phyloP scores from a whole-genome alignment of 768 basidiomycete species.

The Phlebiopsis gigantea region DNA sequence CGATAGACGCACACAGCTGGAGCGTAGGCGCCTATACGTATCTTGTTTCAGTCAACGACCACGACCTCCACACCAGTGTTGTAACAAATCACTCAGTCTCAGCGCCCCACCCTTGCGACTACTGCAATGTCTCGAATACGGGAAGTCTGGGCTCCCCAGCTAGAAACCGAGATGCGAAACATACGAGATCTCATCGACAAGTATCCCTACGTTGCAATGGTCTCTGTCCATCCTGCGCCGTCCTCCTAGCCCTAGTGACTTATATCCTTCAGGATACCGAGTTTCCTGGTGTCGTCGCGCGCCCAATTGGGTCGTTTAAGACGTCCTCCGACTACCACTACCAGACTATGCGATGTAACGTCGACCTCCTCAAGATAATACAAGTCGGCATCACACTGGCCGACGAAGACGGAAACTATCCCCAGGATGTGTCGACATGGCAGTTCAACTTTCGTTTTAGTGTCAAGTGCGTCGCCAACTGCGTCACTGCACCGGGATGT shows the following conservation, averaged over 20 bases:
- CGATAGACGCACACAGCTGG: not conserved
- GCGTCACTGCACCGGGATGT: not conserved
- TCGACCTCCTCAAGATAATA: constrained; percentile 95
- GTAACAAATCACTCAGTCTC: not conserved
- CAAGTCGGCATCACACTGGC: constrained; percentile 94
- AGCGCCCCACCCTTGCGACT: not conserved
- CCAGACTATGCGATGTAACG: constrained; percentile 99
- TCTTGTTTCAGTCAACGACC: constrained; percentile 5
- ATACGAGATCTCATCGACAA: constrained; percentile 84
- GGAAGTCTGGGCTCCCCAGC: constrained; percentile 93
- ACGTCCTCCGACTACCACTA: constrained; percentile 98
- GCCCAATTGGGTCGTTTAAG: constrained; percentile 94
- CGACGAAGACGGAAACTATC: constrained; percentile 90
- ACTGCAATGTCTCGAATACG: constrained; percentile 71
- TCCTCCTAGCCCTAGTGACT: constrained; percentile 10
- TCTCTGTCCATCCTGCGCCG: constrained; percentile 28
- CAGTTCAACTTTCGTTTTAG: constrained; percentile 98
- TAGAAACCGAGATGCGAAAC: constrained; percentile 87
- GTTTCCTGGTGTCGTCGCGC: constrained; percentile 96
- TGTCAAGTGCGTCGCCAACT: constrained; percentile 55
- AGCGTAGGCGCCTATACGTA: not conserved
- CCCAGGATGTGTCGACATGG: constrained; percentile 91
- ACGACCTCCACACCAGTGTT: not conserved
- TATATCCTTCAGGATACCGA: constrained; percentile 78
- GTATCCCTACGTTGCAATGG: constrained; percentile 96